Base-by-base conservation (phyloP, 306 rosid genomes). In the Cucurbita ficifolia region DNA sequence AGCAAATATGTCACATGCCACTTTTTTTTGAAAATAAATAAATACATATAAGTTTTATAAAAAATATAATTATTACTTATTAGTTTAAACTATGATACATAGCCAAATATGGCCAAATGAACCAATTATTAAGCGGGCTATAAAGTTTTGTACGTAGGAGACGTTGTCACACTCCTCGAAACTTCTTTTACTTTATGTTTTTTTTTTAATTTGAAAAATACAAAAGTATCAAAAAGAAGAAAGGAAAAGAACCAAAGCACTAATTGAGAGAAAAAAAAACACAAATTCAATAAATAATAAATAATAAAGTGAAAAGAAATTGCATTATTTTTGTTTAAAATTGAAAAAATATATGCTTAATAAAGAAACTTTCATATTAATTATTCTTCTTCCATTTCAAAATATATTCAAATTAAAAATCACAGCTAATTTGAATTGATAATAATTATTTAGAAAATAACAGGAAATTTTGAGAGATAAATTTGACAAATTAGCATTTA, bases 161-260 rank as follows among this genome's bases (percentile, higher is more conserved):
- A 65, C 33, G 39, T 7, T 65, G 11, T 46, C 45, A 35, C 50
- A 19, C 38, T 65, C 53, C 45, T 43, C 35, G 53, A 65, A 65
- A 65, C 72, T 65, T 65, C 72, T 65, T 64, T 64, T 64, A 39
- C 71, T 64, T 64, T 64, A 64, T 65, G 36, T 38, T 65, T 65
- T 63, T 62, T 3, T 63, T 1, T 9, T n/a, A 63, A 8, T 38
- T 62, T 36, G 24, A 43, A 65, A 65, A 65, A 42, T 42, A 65
- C 35, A 42, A 42, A 65, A 65, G 71, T 19, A 64, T 18, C 3
- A 36, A 4, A 42, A 64, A 64, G 51, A 4, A 59, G 7, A 35
- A 33, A 13, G 16, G 29, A 21, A 14, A 60, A 38, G 2, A 6
- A n/a, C 45, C 8, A 62, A 38, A 62, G 4, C 70, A 62, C 16